Base-by-base conservation (phyloP, 768 basidiomycete genomes). In the Ramaria sp. region DNA sequence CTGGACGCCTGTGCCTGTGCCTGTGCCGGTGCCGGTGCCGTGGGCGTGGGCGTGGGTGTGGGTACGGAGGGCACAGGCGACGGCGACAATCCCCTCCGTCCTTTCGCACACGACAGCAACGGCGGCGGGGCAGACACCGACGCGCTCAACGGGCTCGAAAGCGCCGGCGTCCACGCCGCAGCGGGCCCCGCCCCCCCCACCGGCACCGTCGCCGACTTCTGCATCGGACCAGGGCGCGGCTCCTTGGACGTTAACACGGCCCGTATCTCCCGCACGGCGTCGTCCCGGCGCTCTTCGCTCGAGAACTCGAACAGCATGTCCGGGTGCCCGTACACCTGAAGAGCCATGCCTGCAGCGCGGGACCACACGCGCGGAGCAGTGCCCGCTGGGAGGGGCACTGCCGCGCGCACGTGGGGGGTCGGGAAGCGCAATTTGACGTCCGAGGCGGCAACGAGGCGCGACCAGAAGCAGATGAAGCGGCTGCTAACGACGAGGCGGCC, bases 261-360 rank as follows among this genome's bases (percentile, higher is more conserved):
- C 3, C 27, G 27, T 5, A 78, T 67, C 39, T 68, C 69, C 15
- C 64, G 59, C 9, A 77, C 63, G 3, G 72, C 78, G 56, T 81
- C 74, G 53, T 79, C 75, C 22, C 82, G 67, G 4, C 68, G 57
- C 1, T 67, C 65, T 15, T 63, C 60, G 1, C 68, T 69, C 62
- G 70, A 72, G 66, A 84, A 83, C 22, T 76, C 70, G 59, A 84
- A 75, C n/a, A 67, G 68, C 24, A 81, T 61, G 52, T 77, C 72
- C 2, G 67, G 57, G 48, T 75, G 74, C n/a, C 76, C 78, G 31
- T 73, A 70, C 10, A 81, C 68, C 49, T 74, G 68, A 11, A 83
- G 61, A 6, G 27, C 27, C 27, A 27, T 2, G 3, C 3, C 27
- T 5, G 27, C 27, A 2, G 27, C 27, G 27, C 27, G 27, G 3